Evolutionary conservation across 495 filamentous ascomycete genomes (phyloP), one percentile per base, ranked within the genome.

Genomic region (Neurospora hispaniola): DNA sequence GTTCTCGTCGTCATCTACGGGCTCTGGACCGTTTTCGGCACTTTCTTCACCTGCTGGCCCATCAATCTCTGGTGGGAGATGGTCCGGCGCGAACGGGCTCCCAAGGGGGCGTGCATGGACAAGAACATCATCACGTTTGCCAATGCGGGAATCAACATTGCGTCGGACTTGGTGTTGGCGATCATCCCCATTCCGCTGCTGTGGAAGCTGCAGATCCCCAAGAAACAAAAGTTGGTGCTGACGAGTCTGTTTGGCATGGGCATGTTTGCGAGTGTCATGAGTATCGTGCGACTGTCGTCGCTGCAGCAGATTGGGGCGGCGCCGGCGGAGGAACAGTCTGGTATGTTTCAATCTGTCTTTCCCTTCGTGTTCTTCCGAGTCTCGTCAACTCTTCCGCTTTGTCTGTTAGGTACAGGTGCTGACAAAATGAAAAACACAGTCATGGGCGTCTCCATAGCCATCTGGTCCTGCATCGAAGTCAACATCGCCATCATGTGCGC

Each of bases 401-500:
- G 39, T 9, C 10, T 6, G 43, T 46, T 5, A 23, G 27, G 27
- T 31, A 18, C 43, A 46, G n/a, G 0, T 20, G 3, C 18, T 46
- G 14, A 14, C 9, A 40, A 40, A 40, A 10, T 11, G 12, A 42
- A 35, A 31, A 31, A 38, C 3, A 6, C 46, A 77, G 78, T 75
- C 42, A 66, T 72, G 5, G 76, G 76, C 46, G 71, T 84, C 69
- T 62, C 72, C 16, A 78, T 83, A 11, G 76, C 83, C n/a, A 80
- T 80, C 44, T 87, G 84, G 84, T 85, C 83, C 40, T 80, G 81
- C 42, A 80, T 86, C 70, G 85, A 87, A 73, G 82, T 86, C 73
- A 84, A 85, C 40, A 74, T 84, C 16, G 84, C 78, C 7, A 85
- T 87, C 42, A 77, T 86, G n/a, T 87, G 86, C 74, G 83, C 85